Evolutionary conservation across 2,329 filamentous ascomycete species (phyloP).

Genomic region (Aspergillus persii): DNA sequence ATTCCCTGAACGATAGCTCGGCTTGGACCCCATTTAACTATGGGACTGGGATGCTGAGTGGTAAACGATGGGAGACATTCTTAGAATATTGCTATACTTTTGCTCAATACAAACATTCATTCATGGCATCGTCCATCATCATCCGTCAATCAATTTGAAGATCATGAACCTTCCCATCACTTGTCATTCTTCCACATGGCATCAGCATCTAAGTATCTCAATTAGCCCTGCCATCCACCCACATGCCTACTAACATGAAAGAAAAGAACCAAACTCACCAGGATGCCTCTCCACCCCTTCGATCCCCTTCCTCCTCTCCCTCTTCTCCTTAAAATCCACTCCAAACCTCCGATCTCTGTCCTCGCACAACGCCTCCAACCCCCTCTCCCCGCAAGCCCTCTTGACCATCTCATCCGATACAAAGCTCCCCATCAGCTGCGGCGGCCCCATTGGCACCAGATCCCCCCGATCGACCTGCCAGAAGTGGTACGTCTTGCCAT

Average conservation of each 20-base stretch:
- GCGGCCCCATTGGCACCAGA: constrained; percentile 57
- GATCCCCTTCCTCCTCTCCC: constrained; percentile 54
- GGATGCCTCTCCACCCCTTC: constrained; percentile 28
- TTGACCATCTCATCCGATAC: constrained; percentile 27
- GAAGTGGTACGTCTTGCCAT: constrained; percentile 81
- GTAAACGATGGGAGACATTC: constrained; percentile 45
- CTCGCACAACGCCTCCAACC: constrained; percentile 40
- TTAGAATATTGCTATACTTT: background rate
- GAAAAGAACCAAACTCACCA: constrained; percentile 26
- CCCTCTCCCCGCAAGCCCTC: constrained; percentile 19
- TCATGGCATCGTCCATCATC: too few relatives aligned
- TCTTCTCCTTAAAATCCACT: constrained; percentile 53
- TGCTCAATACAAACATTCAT: background rate
- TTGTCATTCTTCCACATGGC: constrained; percentile 23
- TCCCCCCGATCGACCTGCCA: constrained; percentile 82
- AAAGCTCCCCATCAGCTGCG: constrained; percentile 65
- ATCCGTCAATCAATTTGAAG: background rate
- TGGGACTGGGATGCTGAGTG: constrained; percentile 44
- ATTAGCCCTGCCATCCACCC: background rate
- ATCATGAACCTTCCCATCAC: background rate
- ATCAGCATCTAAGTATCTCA: constrained; percentile 33
- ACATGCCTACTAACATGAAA: background rate
- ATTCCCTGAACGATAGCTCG: constrained; percentile 38
- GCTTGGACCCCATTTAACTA: constrained; percentile 47
- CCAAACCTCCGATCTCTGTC: constrained; percentile 57